Evolutionary conservation across 1,139 yeast species (phyloP).

Genomic region (Nadsonia starkeyi-henricii): DNA sequence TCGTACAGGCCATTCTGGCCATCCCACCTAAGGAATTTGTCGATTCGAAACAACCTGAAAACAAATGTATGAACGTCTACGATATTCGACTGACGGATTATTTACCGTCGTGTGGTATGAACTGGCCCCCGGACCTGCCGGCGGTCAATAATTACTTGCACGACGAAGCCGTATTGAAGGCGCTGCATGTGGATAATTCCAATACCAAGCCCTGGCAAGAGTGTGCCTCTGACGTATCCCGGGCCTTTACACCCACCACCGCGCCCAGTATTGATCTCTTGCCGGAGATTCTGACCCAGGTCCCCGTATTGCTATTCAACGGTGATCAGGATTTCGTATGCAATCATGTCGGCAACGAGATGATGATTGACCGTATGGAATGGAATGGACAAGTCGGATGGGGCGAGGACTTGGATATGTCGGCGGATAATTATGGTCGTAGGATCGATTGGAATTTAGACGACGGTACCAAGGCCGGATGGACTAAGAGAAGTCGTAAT

Average conservation of each 20-base stretch:
- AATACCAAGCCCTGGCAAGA: conserved; percentile 50
- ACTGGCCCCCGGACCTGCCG: conserved; percentile 77
- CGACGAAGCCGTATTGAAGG: conserved; percentile 38
- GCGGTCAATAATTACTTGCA: conserved; percentile 48
- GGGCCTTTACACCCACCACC: conserved; percentile 38
- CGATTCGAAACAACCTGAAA: conserved; percentile 14
- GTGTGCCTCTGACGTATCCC: conserved; percentile 50
- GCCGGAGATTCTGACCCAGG: conserved; percentile 41
- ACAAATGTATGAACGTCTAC: conserved; percentile 64
- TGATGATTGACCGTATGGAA: conserved; percentile 41
- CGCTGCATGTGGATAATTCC: conserved; percentile 29
- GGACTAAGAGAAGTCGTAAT: conserved; percentile 39
- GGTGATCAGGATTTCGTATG: conserved; percentile 88
- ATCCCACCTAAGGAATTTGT: conserved; percentile 10
- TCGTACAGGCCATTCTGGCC: conserved; percentile 14
- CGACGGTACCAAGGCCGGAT: conserved; percentile 20
- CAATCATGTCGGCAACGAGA: conserved; percentile 64
- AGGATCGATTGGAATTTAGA: conserved; percentile 15
- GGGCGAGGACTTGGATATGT: conserved; percentile 33
- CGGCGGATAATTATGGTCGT: conserved; percentile 12
- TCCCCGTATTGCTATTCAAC: conserved; percentile 62
- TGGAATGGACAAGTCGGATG: conserved; percentile 61
- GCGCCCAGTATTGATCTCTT: conserved; percentile 51
- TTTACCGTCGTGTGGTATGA: conserved; percentile 80
- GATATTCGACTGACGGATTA: conserved; percentile 59